Evolutionary conservation across 1,139 yeast species (phyloP), one percentile per base, ranked within the genome.

Genomic region (Scheffersomyces segobiensis): DNA sequence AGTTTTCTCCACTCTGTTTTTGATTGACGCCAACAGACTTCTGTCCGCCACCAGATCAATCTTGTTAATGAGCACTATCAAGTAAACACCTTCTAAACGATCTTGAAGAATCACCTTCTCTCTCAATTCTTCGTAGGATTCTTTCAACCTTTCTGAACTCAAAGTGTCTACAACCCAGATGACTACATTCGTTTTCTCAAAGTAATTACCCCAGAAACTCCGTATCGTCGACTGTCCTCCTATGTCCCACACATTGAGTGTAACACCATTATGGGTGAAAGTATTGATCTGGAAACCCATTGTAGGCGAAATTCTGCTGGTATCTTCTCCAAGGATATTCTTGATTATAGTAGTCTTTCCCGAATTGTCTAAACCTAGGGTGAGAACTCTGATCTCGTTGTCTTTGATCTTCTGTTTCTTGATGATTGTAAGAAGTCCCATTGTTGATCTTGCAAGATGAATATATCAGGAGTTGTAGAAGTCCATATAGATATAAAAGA

Each of bases 141-240:
- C 97, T 19, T 74, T 68, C 46, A 91, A 74, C 56, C 98, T 74
- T 56, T 85, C 87, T 51, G 81, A 70, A 50, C 87, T 85, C 61
- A 85, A 77, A 3, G 87, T 83, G 72, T 95, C 98, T 12, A 93
- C 83, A n/a, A 93, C 97, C 98, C 98, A 93, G n/a, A 93, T 74
- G 26, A 93, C 79, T 17, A 87, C 84, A 66, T 93, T 95, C 6
- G 97, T 90, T 64, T 86, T 86, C 62, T 93, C 98, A 69, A 90
- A 93, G 73, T 93, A 92, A 73, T 93, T 93, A 59, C 91, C 86
- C 98, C 98, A 92, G 71, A 92, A 92, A 21, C 91, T 86, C 53
- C 97, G 79, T 54, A 92, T 75, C 19, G 91, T 83, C 17, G 83
- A 77, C 70, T 93, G 97, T 0, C 98, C 98, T 2, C 98, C 98